Percentiles rank a stretch among this genome's conserved stretches.
phyloP scores from a whole-genome alignment of 2,329 filamentous ascomycete genomes.

The Orbilia blumenaviensis region DNA sequence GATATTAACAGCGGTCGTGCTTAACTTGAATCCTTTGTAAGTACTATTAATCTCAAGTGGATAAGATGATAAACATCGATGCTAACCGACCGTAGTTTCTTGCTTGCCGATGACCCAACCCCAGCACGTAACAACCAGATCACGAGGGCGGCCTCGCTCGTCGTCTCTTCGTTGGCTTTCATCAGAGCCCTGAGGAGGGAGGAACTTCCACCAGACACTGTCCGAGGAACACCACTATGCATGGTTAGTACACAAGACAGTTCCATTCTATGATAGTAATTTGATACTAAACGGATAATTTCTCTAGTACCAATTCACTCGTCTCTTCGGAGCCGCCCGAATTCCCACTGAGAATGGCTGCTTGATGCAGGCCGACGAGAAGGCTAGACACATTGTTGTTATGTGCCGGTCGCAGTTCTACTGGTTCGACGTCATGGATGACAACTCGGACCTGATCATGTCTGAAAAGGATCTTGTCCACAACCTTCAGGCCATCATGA shows the following conservation, averaged over 20 bases:
- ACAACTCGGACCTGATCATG: slow-evolving; percentile 96
- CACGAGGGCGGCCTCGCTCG: slow-evolving; percentile 88
- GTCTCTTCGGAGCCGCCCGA: slow-evolving; percentile 91
- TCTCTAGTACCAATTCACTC: slow-evolving; percentile 83
- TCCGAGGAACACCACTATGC: slow-evolving; percentile 84
- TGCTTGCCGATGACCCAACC: slow-evolving; percentile 96
- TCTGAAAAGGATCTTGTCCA: slow-evolving; percentile 90
- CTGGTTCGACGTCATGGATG: slow-evolving; percentile 97
- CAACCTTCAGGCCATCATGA: slow-evolving; percentile 89
- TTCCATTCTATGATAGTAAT: background rate
- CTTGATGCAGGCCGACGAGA: slow-evolving; percentile 91
- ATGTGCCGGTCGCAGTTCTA: slow-evolving; percentile 96
- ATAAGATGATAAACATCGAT: background rate
- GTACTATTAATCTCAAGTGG: slow-evolving; percentile 17
- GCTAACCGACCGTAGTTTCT: slow-evolving; percentile 67
- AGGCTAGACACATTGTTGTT: slow-evolving; percentile 92
- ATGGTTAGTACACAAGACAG: slow-evolving; percentile 67
- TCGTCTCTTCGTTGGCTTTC: slow-evolving; percentile 88
- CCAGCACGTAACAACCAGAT: slow-evolving; percentile 96
- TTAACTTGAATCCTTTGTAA: slow-evolving; percentile 91
- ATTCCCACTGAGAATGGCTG: slow-evolving; percentile 95
- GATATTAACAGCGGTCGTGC: slow-evolving; percentile 73
- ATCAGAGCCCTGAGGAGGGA: slow-evolving; percentile 91
- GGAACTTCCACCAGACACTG: slow-evolving; percentile 86
- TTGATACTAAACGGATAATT: background rate